Base-by-base conservation (phyloP, 2,329 filamentous ascomycete species). In the Biscogniauxia sp. region DNA sequence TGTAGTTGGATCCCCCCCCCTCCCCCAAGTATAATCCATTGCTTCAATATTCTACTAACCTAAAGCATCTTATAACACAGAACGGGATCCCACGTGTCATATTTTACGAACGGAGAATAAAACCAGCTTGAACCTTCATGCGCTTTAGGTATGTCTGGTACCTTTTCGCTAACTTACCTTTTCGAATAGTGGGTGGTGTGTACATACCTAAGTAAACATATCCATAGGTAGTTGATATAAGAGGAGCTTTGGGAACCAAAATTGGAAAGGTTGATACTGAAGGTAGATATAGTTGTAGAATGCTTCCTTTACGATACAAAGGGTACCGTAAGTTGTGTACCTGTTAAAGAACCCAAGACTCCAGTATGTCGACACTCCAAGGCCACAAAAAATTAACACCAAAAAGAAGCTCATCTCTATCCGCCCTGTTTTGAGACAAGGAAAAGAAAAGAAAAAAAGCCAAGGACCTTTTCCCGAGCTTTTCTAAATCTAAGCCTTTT, bases 401-500 rank as follows among this genome's bases (percentile, higher is more conserved):
- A 45, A n/a, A 45, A 45, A 45, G 28, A 45, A 17, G n/a, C 11
- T 11, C 37, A 45, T n/a, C 37, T 45, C 37, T 45, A 45, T n/a
- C 17, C 2, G 2, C 15, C 17, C 37, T 45, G 15, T 3, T 45
- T 45, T 23, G 23, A 23, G n/a, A n/a, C n/a, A n/a, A n/a, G 37
- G 37, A n/a, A 15, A 45, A 45, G 37, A n/a, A 32, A 32, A 32
- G 28, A 28, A 28, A 41, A 11, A 41, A 4, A 41, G 5, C 6
- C 37, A 45, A 17, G 15, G 15, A n/a, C 17, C 37, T 23, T 15
- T 37, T 20, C 23, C 17, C 54, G 20, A 41, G n/a, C 51, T 15
- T 23, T 3, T 5, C n/a, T 11, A 19, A 9, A 45, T 13, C 50
- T n/a, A 13, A 45, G 37, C 13, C 5, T 13, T 76, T 32, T 13